A percentile compares a stretch with the other conserved stretches of the same genome.
Evolutionary conservation across 257 asterid genomes (phyloP).

Genomic region (Solanum arcanum): DNA sequence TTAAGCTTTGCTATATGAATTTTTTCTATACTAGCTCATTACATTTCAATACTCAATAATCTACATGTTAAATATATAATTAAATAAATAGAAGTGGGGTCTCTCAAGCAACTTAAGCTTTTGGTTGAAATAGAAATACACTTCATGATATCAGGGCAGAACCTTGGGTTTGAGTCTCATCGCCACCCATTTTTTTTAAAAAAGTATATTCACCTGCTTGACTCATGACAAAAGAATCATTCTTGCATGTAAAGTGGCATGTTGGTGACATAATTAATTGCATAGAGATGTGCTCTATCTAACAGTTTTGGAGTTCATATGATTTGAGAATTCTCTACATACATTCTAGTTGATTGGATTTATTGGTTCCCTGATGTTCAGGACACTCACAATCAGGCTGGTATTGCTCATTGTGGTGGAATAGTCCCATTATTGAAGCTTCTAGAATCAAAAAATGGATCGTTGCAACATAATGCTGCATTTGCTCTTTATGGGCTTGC

Average conservation of each 20-base stretch:
- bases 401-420: constrained; percentile 95
- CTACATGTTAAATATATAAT: neutral
- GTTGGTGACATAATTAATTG: neutral
- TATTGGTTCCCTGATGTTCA: constrained; percentile 12
- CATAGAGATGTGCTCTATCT: neutral
- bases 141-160: neutral
- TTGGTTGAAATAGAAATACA: neutral
- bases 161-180: neutral
- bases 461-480: constrained; percentile 95
- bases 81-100: neutral
- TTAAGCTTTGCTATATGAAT: neutral
- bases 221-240: neutral
- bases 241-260: neutral
- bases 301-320: neutral
- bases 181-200: neutral
- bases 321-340: neutral
- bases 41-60: neutral
- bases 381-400: constrained; percentile 98
- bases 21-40: neutral
- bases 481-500: constrained; percentile 99
- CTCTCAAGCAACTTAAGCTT: neutral
- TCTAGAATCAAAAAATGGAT: constrained; percentile 89
- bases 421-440: constrained; percentile 73
- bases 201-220: neutral
- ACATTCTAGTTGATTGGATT: neutral